A percentile compares a stretch with the other conserved stretches of the same genome.
Evolutionary conservation across 805 yeast species (phyloP).

Genomic region (Yarrowia porcina): DNA sequence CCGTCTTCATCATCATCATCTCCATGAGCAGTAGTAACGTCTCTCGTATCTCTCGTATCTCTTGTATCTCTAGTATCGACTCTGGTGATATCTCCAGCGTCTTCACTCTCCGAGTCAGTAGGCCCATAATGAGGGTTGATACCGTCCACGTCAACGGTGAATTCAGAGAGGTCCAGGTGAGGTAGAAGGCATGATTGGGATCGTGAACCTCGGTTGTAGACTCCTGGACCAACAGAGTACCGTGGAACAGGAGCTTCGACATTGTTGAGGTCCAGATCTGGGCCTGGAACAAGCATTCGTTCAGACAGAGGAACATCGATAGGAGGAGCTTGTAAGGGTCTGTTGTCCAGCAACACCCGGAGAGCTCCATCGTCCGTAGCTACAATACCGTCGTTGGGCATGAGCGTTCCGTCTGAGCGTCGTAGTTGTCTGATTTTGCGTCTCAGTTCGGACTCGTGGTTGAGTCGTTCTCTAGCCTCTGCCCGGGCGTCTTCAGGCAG

Average conservation of each 20-base stretch:
- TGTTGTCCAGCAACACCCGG: conserved; percentile 19
- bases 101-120: neutral
- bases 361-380: conserved; percentile 16
- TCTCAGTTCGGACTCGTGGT: conserved; percentile 16
- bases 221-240: neutral
- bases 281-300: conserved; percentile 9
- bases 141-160: neutral
- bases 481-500: conserved; percentile 7
- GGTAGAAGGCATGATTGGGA: neutral
- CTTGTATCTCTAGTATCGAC: neutral
- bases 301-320: conserved; percentile 4
- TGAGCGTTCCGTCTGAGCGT: conserved; percentile 1
- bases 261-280: neutral
- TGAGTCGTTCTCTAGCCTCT: conserved; percentile 15
- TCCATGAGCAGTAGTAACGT: neutral
- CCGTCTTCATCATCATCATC: neutral
- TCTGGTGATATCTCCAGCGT: neutral
- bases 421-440: neutral
- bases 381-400: conserved; percentile 6
- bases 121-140: neutral
- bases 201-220: neutral
- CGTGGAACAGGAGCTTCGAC: conserved; percentile 2
- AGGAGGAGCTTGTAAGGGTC: conserved; percentile 18
- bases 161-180: neutral
- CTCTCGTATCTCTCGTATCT: neutral